Evolutionary conservation across 2,329 filamentous ascomycete genomes (phyloP).

Genomic region (Colletotrichum sublineola): DNA sequence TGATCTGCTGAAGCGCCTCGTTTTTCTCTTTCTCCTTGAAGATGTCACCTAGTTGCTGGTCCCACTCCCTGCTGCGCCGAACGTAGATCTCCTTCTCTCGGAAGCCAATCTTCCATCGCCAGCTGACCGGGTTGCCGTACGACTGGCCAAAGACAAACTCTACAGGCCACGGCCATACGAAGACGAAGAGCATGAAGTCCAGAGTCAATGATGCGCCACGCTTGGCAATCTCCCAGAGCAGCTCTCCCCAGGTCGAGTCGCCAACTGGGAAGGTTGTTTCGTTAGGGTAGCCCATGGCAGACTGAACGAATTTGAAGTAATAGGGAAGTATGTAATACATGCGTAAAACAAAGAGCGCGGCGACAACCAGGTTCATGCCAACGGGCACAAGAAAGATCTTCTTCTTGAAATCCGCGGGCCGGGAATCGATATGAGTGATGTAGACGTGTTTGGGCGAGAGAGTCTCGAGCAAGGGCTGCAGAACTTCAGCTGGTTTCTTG

Average conservation of each 20-base stretch:
- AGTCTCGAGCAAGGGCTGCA: constrained; percentile 74
- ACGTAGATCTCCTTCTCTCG: constrained; percentile 85
- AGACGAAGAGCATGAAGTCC: constrained; percentile 78
- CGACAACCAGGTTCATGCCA: constrained; percentile 79
- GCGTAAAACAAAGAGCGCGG: constrained; percentile 75
- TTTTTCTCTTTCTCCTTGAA: constrained; percentile 64
- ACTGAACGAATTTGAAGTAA: constrained; percentile 77
- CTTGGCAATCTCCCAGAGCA: constrained; percentile 68
- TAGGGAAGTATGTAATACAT: constrained; percentile 76
- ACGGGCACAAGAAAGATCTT: constrained; percentile 87
- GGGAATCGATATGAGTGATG: constrained; percentile 84
- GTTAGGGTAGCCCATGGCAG: constrained; percentile 75
- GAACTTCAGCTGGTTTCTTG: constrained; percentile 71
- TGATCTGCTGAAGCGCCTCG: constrained; percentile 70
- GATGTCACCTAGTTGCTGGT: constrained; percentile 68
- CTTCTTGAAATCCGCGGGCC: constrained; percentile 78
- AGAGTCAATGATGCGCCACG: constrained; percentile 77
- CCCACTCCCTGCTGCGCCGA: constrained; percentile 81
- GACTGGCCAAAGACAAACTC: constrained; percentile 75
- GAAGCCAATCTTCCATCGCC: constrained; percentile 84
- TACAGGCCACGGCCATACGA: constrained; percentile 80
- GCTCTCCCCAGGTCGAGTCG: constrained; percentile 67
- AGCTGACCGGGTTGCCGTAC: constrained; percentile 74
- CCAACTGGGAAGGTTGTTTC: constrained; percentile 74
- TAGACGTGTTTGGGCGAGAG: constrained; percentile 81